A percentile compares a stretch with the other conserved stretches of the same genome.
These are phyloP conservation scores for Phytopythium litorale DNA, from an alignment of 352 stramenopile species.

Conservation along the genomic window DNA sequence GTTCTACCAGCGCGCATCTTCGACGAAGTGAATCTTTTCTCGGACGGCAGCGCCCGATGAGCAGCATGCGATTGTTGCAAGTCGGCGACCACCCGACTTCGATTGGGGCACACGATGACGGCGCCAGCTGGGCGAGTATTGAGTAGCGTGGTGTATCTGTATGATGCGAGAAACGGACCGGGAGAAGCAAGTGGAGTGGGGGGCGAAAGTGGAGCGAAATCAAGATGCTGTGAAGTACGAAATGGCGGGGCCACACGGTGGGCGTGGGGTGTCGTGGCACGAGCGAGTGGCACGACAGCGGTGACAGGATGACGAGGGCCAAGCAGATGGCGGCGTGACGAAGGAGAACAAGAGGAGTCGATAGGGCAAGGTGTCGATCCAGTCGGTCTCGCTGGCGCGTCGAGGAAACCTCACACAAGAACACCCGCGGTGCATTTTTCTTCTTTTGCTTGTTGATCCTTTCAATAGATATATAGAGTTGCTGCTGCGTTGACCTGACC, in stretches of 20 bases:
- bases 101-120: not conserved
- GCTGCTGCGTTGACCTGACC: not conserved
- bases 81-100: not conserved
- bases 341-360: not conserved
- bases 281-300: not conserved
- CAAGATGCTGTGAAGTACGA: conserved; percentile 10
- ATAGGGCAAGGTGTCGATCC: not conserved
- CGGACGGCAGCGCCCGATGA: conserved; percentile 68
- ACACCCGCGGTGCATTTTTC: conserved; percentile 2
- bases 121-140: not conserved
- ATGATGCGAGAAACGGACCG: conserved; percentile 5
- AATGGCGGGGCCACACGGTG: not conserved
- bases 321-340: not conserved
- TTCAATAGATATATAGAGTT: conserved; percentile 9
- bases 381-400: not conserved
- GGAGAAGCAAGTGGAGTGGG: not conserved
- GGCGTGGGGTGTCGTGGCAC: not conserved
- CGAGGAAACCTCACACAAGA: not conserved
- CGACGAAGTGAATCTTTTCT: conserved; percentile 85
- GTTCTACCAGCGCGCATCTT: conserved; percentile 56
- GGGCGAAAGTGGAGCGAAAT: conserved; percentile 8
- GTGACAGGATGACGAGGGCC: not conserved
- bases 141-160: conserved; percentile 8
- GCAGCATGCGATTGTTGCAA: not conserved
- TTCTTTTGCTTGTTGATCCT: not conserved